Conservation (phyloP, 164 flowering plant species). For the Cinnamomum chago region DNA sequence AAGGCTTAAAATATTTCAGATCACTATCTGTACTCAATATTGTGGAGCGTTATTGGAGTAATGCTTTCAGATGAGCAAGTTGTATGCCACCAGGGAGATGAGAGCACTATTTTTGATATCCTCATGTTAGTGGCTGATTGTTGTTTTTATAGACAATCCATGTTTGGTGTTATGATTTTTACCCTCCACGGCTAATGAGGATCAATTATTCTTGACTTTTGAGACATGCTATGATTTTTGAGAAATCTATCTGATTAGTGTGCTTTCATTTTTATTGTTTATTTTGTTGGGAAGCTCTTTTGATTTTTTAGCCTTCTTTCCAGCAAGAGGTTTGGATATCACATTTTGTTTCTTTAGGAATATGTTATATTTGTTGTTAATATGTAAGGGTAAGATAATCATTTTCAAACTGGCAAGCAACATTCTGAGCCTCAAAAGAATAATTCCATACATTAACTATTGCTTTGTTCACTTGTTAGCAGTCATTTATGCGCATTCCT, state of each 20-base stretch:
- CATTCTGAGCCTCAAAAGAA: neutral
- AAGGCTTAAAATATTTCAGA: neutral
- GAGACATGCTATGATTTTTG: no score
- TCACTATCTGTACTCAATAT: neutral
- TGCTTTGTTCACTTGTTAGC: neutral
- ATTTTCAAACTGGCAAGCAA: neutral
- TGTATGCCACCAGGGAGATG: no score
- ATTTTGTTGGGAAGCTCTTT: no score
- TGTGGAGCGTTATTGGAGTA: neutral
- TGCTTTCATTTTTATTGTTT: no score
- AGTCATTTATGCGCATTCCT: neutral
- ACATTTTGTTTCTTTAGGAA: no score
- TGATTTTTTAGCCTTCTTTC: no score
- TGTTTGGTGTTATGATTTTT: neutral
- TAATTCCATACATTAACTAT: neutral
- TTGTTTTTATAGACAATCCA: neutral
- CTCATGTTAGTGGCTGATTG: neutral
- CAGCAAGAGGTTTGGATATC: no score
- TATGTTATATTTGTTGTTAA: no score
- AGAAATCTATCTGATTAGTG: no score
- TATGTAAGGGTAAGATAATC: neutral
- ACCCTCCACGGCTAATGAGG: no score
- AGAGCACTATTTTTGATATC: no score
- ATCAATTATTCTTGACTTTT: no score
- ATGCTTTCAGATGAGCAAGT: neutral